Evolutionary conservation across 2,329 filamentous ascomycete genomes (phyloP), one percentile per base, ranked within the genome.

Genomic region (Penicillium corylophilum): DNA sequence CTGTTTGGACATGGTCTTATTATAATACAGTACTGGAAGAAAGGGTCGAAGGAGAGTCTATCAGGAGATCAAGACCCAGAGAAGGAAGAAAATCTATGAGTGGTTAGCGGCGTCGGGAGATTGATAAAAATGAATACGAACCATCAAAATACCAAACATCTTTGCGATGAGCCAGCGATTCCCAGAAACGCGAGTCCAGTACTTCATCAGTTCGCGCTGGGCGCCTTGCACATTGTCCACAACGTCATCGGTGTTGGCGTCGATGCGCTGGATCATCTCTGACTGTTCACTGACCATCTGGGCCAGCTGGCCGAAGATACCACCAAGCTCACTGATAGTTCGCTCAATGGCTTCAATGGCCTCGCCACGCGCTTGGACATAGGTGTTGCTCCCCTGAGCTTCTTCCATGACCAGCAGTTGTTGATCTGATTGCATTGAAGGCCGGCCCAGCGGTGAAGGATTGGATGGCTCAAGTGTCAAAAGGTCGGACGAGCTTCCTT

Each of bases 221-320:
- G 94, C 94, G 16, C 94, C 94, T 67, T 96, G 85, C n/a, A 99
- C 93, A 64, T 99, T 99, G 67, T 97, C 93, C 48, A 99, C 93
- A 5, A 99, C 90, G 64, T 96, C 92, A 67, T 99, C 94, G 1
- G 93, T 96, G 72, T 97, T 96, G 59, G 93, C 93, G 65, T 97
- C 93, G 67, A 96, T 96, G 44, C 93, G 82, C 74, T 97, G 90
- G 60, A 99, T 95, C 88, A 96, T 95, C 74, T 96, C 94, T 55
- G 89, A 90, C 75, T 99, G 94, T 71, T 99, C 93, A 49, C 88
- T 90, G 26, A 99, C 94, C 94, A 99, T 97, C 61, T 90, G 86
- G 31, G 94, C 93, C 44, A 99, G 77, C 72, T 99, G 93, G 8
- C 91, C 90, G 70, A 97, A 97, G 56, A 96, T 96, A 13, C 87